Percentiles rank a stretch among this genome's conserved stretches.
Evolutionary conservation across 2,329 filamentous ascomycete species (phyloP).

Genomic region (Fusarium nematophilum): DNA sequence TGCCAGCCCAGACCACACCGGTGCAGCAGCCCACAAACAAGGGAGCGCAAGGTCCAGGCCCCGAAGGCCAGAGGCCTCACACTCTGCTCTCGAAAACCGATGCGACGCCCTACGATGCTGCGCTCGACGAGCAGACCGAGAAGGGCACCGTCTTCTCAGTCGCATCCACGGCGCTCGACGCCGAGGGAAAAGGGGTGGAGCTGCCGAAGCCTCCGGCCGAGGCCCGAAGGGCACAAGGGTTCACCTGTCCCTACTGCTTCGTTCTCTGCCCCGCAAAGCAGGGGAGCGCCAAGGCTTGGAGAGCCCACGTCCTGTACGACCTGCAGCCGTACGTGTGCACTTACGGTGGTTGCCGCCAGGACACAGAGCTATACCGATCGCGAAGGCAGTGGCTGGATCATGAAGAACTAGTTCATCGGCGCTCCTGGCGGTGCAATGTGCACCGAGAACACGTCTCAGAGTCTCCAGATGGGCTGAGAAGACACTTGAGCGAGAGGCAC

Average conservation of each 20-base stretch:
- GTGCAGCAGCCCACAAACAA: neutral
- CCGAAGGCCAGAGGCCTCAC: too few relatives aligned
- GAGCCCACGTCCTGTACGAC: neutral
- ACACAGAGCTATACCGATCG: neutral
- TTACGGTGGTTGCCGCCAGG: neutral
- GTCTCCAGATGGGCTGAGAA: neutral
- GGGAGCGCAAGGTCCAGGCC: too few relatives aligned
- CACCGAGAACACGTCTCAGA: neutral
- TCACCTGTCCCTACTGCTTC: neutral
- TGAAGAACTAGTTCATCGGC: neutral
- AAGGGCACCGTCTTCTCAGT: neutral
- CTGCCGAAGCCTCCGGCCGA: neutral
- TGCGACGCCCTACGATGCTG: neutral
- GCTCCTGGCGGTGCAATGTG: neutral
- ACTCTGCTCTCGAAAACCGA: neutral
- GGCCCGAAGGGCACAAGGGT: neutral
- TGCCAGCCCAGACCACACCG: neutral
- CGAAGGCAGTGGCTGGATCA: neutral
- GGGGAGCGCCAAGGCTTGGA: neutral
- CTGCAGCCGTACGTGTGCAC: constrained; percentile 1
- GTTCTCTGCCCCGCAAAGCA: neutral
- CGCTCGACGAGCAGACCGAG: neutral
- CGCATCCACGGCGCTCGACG: neutral
- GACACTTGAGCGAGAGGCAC: neutral
- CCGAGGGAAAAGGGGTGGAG: neutral